phyloP scores from a whole-genome alignment of 805 yeast species.

The Candida nemodendra region DNA sequence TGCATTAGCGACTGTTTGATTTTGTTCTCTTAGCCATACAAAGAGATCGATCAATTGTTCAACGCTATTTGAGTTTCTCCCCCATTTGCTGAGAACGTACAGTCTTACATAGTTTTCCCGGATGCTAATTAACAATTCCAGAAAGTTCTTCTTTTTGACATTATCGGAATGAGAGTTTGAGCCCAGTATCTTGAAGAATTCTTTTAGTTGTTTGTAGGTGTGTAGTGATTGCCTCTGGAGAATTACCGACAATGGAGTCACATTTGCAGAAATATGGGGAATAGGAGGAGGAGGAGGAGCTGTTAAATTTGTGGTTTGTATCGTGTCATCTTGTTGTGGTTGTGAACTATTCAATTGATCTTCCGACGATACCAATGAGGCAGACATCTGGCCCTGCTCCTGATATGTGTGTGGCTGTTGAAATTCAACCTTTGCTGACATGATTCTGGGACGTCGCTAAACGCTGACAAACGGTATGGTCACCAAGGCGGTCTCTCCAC shows the following conservation, averaged over 20 bases:
- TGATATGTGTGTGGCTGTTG: too few relatives aligned
- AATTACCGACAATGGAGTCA: conserved; percentile 61
- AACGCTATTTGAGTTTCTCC: conserved; percentile 67
- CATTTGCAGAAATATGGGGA: conserved; percentile 73
- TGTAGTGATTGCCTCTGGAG: conserved; percentile 58
- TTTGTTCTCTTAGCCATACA: conserved; percentile 82
- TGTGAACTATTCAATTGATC: too few relatives aligned
- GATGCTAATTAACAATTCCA: conserved; percentile 65
- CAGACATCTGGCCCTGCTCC: too few relatives aligned
- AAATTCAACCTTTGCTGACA: too few relatives aligned
- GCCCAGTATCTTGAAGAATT: conserved; percentile 59
- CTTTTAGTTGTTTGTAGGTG: conserved; percentile 61
- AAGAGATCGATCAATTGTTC: conserved; percentile 79
- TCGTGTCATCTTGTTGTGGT: too few relatives aligned
- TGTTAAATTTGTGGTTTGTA: too few relatives aligned
- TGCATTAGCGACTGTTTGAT: conserved; percentile 60
- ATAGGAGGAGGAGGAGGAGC: conserved; percentile 31
- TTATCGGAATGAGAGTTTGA: conserved; percentile 52
- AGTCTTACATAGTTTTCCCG: conserved; percentile 83
- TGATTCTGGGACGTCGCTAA: too few relatives aligned
- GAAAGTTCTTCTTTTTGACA: conserved; percentile 62
- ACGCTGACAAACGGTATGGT: too few relatives aligned
- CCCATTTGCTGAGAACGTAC: conserved; percentile 89
- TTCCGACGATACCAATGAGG: too few relatives aligned
- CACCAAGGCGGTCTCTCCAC: too few relatives aligned